A percentile compares a stretch with the other conserved stretches of the same genome.
phyloP scores from a whole-genome alignment of 83 land plant species.

The Picea mariana region DNA sequence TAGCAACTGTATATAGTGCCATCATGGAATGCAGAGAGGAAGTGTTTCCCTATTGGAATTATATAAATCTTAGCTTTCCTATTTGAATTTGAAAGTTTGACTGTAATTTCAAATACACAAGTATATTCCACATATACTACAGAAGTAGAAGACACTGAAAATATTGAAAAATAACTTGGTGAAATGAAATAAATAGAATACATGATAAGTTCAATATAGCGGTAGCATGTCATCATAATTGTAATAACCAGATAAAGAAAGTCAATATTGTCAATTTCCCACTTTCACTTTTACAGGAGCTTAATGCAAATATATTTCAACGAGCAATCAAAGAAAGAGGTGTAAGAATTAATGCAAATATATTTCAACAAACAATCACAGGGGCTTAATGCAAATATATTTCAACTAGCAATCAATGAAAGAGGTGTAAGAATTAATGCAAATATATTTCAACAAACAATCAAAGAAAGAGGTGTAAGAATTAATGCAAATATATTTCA shows the following conservation, averaged over 20 bases:
- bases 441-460: too few species aligned
- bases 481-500: neutral
- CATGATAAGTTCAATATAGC: neutral
- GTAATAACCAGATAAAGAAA: neutral
- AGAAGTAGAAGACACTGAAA: too few species aligned
- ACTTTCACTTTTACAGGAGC: neutral
- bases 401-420: neutral
- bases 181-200: too few species aligned
- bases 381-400: neutral
- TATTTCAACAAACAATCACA: neutral
- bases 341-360: too few species aligned
- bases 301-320: neutral
- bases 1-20: neutral
- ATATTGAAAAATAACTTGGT: too few species aligned
- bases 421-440: too few species aligned
- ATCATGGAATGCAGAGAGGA: neutral
- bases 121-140: too few species aligned
- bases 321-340: neutral
- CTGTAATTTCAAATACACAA: neutral
- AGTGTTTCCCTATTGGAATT: neutral
- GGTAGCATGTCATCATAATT: neutral
- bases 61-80: slow-evolving; percentile 36
- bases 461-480: neutral
- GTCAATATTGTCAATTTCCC: neutral
- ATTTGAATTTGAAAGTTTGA: neutral